Base-by-base conservation (phyloP, 129 eudicot genomes). In the Tanacetum coccineum region DNA sequence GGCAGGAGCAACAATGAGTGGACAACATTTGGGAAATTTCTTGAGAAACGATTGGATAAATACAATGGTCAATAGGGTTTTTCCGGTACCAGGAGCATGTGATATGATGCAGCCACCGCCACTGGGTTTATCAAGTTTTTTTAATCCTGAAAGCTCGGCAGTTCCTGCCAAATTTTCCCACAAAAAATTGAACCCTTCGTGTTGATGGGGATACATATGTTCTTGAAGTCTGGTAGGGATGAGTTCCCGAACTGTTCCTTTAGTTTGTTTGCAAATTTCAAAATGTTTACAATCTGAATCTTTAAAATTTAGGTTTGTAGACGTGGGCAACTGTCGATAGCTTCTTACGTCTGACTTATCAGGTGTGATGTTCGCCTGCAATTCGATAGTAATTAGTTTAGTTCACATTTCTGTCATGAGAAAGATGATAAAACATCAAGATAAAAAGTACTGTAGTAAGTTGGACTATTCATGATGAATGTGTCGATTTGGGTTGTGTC, bases 61-160 rank as follows among this genome's bases (percentile, higher is more conserved):
- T 6, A 76, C 62, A 19, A 74, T 67, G 50, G 88, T 82, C 63
- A 90, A 68, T 9, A 80, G 70, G 36, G 95, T 90, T 69, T 90
- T 90, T 0, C 95, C 97, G 0, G 97, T 84, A 2, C 97, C 95
- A 0, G 98, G 96, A 8, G 96, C 91, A 53, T 93, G 98, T 14
- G 96, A 87, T 2, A 93, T 84, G 54, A 92, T 86, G 84, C 98
- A 92, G 10, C 98, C 98, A 26, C 78, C 62, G 0, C 73, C 79
- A 0, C 66, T 64, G 49, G 4, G 63, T 11, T 44, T 32, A 48
- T 28, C 72, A 0, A 70, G 68, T 25, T 48, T 50, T 4, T 61
- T 58, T 52, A 88, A 66, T 25, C 67, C 66, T 17, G 70, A 75
- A 46, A 89, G 48, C 26, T 61, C 12, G 1, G 68, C 83, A 1